Conservation (phyloP, 2,329 filamentous ascomycete species). For the Apiospora phragmitis region DNA sequence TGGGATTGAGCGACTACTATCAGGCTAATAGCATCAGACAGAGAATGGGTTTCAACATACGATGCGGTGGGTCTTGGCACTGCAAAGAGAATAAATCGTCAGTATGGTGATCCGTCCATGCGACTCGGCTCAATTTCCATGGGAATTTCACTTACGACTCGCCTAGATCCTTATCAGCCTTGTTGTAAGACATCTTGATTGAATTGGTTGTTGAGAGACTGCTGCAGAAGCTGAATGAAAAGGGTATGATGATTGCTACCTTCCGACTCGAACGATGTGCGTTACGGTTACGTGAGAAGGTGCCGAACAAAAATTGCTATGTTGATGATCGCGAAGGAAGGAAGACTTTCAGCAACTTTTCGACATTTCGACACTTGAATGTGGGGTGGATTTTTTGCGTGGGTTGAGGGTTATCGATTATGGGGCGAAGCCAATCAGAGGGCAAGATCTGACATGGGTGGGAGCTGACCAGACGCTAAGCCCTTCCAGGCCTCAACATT, state of each 20-base stretch:
- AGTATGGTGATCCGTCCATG: not conserved
- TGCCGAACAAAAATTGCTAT: slow-evolving; percentile 19
- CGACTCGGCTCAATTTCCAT: not conserved
- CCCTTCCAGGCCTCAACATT: not conserved
- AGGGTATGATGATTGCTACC: slow-evolving; percentile 41
- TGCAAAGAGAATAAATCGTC: not conserved
- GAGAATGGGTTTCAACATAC: slow-evolving; percentile 45
- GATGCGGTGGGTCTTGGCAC: slow-evolving; percentile 38
- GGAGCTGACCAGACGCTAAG: not conserved
- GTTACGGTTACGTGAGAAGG: slow-evolving; percentile 83
- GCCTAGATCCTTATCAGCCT: slow-evolving; percentile 90
- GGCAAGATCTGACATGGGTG: not conserved
- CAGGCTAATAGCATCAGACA: not conserved
- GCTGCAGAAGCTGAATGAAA: slow-evolving; percentile 1
- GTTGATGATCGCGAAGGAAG: slow-evolving; percentile 7
- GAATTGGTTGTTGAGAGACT: slow-evolving; percentile 7
- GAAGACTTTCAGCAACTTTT: slow-evolving; percentile 5
- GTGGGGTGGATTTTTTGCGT: slow-evolving; percentile 13
- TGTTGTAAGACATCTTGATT: slow-evolving; percentile 85
- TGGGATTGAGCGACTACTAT: slow-evolving; percentile 18
- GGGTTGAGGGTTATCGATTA: slow-evolving; percentile 9
- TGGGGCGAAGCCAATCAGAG: not conserved
- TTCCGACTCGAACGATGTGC: slow-evolving; percentile 76
- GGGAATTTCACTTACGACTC: slow-evolving; percentile 53
- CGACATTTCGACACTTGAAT: slow-evolving; percentile 2